phyloP scores from a whole-genome alignment of 2,329 filamentous ascomycete species.

The Biscogniauxia mediterranea region DNA sequence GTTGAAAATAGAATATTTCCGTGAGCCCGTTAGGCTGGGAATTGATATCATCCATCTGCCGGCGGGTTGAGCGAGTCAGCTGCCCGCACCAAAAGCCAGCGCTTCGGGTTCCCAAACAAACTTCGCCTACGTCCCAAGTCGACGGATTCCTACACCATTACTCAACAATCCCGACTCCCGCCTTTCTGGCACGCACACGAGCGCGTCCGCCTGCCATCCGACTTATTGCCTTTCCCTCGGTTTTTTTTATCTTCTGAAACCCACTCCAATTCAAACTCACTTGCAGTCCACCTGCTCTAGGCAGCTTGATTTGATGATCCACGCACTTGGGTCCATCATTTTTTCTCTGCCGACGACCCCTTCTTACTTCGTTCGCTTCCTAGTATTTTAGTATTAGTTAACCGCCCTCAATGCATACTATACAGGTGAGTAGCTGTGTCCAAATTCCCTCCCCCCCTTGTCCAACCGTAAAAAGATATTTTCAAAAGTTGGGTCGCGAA shows the following conservation, averaged over 20 bases:
- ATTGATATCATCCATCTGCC: conserved; percentile 3
- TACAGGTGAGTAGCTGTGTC: conserved; percentile 26
- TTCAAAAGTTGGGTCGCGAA: background rate
- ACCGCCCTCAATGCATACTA: conserved; percentile 23
- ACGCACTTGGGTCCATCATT: conserved; percentile 8
- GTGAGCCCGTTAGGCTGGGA: conserved; percentile 9
- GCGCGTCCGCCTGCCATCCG: background rate
- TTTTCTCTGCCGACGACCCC: background rate
- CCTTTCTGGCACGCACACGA: background rate
- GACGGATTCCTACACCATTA: conserved; percentile 20
- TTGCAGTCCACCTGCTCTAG: conserved; percentile 10
- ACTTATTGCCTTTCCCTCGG: background rate
- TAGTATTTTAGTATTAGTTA: conserved; percentile 3
- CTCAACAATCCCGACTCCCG: background rate
- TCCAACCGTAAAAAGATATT: background rate
- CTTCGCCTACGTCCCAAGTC: conserved; percentile 27
- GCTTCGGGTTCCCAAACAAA: conserved; percentile 25
- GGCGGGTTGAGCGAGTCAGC: conserved; percentile 15
- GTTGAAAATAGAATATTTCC: background rate
- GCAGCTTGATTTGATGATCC: conserved; percentile 13
- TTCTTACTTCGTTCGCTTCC: conserved; percentile 2
- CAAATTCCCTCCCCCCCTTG: background rate
- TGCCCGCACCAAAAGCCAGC: conserved; percentile 22
- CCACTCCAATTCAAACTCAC: conserved; percentile 14
- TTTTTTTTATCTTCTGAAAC: conserved; percentile 12